These are phyloP conservation scores for Colletotrichum magnum DNA, from an alignment of 2,329 filamentous ascomycete genomes.

Conservation along the genomic window DNA sequence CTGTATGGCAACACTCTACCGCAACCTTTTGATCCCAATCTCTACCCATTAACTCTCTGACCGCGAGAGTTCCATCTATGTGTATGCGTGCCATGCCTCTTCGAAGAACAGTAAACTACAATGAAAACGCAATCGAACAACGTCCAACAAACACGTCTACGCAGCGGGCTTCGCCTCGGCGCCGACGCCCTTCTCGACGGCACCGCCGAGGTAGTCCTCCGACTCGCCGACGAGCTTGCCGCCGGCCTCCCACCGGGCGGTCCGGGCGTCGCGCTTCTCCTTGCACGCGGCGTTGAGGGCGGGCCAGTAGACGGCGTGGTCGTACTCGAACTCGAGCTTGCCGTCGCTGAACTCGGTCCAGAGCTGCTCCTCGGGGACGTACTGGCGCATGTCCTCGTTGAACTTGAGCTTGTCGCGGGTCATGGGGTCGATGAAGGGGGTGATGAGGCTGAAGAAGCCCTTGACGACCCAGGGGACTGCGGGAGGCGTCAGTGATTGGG, in stretches of 20 bases:
- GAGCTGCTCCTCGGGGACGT: constrained; percentile 86
- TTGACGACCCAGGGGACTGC: constrained; percentile 90
- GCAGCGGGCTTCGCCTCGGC: constrained; percentile 10
- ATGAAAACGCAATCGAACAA: neutral
- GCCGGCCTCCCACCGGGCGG: constrained; percentile 81
- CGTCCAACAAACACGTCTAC: neutral
- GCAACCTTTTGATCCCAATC: neutral
- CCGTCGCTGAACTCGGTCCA: constrained; percentile 83
- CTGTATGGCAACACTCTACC: too few species aligned
- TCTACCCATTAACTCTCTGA: constrained; percentile 12
- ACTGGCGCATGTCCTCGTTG: constrained; percentile 89
- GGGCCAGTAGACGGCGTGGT: constrained; percentile 91
- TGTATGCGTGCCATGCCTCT: neutral
- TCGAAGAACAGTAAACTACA: too few species aligned
- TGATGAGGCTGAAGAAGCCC: constrained; percentile 97
- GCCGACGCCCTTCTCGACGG: constrained; percentile 40
- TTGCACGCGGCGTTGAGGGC: constrained; percentile 81
- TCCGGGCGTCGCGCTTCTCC: constrained; percentile 73
- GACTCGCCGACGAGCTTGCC: constrained; percentile 88
- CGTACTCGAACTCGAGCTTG: constrained; percentile 90
- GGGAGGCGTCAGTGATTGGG: too few species aligned
- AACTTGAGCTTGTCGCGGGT: constrained; percentile 97
- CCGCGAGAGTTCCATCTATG: constrained; percentile 15
- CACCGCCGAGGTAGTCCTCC: constrained; percentile 87
- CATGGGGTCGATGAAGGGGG: constrained; percentile 94